These are phyloP conservation scores for Neonectria neomacrospora DNA, from an alignment of 2,329 filamentous ascomycete species.

Conservation along the genomic window DNA sequence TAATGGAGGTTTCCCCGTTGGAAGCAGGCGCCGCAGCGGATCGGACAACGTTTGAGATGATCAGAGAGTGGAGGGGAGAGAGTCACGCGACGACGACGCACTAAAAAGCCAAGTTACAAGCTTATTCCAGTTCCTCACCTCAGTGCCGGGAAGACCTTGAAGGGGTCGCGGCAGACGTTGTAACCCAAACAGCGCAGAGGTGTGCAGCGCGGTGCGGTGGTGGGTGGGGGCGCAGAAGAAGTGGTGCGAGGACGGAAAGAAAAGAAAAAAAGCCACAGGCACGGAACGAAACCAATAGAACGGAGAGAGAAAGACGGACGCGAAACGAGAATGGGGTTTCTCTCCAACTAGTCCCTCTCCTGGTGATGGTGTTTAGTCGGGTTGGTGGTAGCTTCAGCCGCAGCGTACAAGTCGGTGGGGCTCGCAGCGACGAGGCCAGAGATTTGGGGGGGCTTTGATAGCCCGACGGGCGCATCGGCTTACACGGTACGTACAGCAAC, in stretches of 20 bases:
- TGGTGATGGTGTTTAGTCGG: neutral
- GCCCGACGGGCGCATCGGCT: no score
- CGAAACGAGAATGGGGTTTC: no score
- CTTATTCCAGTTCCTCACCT: neutral
- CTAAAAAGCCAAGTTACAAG: neutral
- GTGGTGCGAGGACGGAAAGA: slow-evolving; percentile 1
- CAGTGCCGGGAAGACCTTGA: neutral
- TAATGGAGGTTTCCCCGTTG: neutral
- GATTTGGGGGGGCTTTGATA: neutral
- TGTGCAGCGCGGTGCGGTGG: neutral
- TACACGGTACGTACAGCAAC: no score
- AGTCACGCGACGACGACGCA: neutral
- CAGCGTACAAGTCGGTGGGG: neutral
- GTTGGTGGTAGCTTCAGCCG: neutral
- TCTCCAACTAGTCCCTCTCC: no score
- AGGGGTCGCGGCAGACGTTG: neutral
- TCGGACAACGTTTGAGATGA: slow-evolving; percentile 3
- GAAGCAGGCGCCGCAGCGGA: neutral
- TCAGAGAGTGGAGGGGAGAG: neutral
- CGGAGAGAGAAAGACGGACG: no score
- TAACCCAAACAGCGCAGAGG: neutral
- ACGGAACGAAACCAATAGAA: neutral
- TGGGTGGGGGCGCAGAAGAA: neutral
- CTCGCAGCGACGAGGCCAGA: neutral
- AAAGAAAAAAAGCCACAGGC: neutral